Evolutionary conservation across 345 rosid species (phyloP).

Genomic region (Trapa incisa): DNA sequence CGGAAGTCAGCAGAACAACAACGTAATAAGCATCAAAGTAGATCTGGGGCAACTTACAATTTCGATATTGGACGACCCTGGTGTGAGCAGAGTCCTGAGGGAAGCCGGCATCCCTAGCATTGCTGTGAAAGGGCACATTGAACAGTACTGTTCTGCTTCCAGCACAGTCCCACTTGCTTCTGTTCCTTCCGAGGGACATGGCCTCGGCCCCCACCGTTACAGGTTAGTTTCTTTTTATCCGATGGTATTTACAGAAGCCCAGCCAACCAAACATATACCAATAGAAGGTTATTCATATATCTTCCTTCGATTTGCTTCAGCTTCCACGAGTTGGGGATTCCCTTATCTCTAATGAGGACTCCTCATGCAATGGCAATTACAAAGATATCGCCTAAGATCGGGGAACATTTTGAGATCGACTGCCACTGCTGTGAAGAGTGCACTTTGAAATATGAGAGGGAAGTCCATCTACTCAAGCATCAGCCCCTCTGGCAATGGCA

Average conservation of each 20-base stretch:
- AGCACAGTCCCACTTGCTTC: not conserved
- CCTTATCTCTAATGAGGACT: not conserved
- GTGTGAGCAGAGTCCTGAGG: slow-evolving; percentile 85
- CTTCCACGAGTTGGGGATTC: slow-evolving; percentile 32
- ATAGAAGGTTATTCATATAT: too few relatives aligned
- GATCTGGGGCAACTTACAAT: slow-evolving; percentile 64
- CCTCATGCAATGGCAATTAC: slow-evolving; percentile 29
- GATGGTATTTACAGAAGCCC: too few relatives aligned
- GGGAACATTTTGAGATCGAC: slow-evolving; percentile 31
- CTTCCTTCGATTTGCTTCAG: slow-evolving; percentile 15
- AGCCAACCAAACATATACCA: too few relatives aligned
- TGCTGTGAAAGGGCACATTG: slow-evolving; percentile 57
- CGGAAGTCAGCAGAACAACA: slow-evolving; percentile 39
- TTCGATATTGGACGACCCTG: slow-evolving; percentile 72
- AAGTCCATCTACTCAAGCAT: slow-evolving; percentile 46
- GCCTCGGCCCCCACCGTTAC: slow-evolving; percentile 29
- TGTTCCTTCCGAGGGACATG: slow-evolving; percentile 52
- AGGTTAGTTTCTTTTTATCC: not conserved
- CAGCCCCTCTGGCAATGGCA: slow-evolving; percentile 80
- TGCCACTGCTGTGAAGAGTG: slow-evolving; percentile 53
- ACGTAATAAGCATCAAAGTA: slow-evolving; percentile 42
- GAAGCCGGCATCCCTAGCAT: slow-evolving; percentile 90
- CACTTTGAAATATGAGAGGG: slow-evolving; percentile 56
- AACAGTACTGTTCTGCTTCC: slow-evolving; percentile 32
- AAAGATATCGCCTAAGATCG: slow-evolving; percentile 41